These are phyloP conservation scores for Capsella bursapastoris DNA, from an alignment of 345 rosid species.

Conservation along the genomic window DNA sequence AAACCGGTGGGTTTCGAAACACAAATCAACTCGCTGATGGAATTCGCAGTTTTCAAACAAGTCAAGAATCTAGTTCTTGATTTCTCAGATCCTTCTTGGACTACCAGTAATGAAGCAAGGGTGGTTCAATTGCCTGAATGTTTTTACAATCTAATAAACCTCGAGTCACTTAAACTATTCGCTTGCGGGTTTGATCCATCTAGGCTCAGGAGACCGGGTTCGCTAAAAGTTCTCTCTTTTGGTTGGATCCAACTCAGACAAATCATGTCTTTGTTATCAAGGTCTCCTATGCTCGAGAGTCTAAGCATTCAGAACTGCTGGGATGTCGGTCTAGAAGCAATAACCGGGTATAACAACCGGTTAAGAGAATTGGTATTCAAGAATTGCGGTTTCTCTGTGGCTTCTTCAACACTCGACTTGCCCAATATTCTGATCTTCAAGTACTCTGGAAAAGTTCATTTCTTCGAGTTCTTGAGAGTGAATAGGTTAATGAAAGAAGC, in stretches of 20 bases:
- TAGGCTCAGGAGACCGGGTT: conserved; percentile 2
- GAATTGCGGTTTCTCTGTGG: conserved; percentile 33
- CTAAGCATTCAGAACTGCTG: conserved; percentile 49
- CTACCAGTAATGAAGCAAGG: neutral
- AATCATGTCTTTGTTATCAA: conserved; percentile 23
- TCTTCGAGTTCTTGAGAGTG: neutral
- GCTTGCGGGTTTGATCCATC: conserved; percentile 38
- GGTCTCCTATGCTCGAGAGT: conserved; percentile 46
- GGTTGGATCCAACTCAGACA: conserved; percentile 43
- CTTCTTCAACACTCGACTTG: neutral
- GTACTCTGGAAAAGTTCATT: neutral
- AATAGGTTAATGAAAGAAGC: conserved; percentile 22
- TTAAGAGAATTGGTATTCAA: conserved; percentile 44
- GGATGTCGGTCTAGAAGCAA: conserved; percentile 15
- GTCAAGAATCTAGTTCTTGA: conserved; percentile 46
- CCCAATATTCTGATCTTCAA: neutral
- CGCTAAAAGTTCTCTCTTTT: conserved; percentile 42
- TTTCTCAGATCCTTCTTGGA: conserved; percentile 49
- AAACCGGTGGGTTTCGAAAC: conserved; percentile 28
- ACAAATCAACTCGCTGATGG: conserved; percentile 30
- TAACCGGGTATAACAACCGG: conserved; percentile 5
- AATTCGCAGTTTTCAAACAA: conserved; percentile 26
- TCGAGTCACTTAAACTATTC: conserved; percentile 44
- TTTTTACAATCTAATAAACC: neutral
- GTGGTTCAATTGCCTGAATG: conserved; percentile 39